Base-by-base conservation (phyloP, 306 rosid genomes). In the Vicia villosa region DNA sequence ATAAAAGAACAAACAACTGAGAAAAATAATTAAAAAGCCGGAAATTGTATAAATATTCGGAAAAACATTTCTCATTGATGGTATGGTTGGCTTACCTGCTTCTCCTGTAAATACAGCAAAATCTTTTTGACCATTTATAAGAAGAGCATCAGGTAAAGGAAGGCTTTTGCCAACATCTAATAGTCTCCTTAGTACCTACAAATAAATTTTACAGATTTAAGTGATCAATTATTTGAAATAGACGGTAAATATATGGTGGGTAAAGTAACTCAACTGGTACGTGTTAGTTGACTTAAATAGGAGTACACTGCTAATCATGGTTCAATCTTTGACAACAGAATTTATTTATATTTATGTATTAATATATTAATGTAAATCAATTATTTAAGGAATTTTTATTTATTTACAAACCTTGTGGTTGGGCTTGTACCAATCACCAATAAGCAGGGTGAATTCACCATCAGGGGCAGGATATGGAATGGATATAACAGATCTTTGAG, bases 401-500 rank as follows among this genome's bases (percentile, higher is more conserved):
- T n/a, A n/a, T 17, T 10, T 19, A 46, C 77, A n/a, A 62, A 85
- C 96, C 89, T 81, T 76, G 64, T 86, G 94, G 75, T 45, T 54
- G 13, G 80, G 63, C 24, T 85, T 85, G 89, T 58, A 88, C 96
- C 96, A 93, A 68, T 90, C 96, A 10, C 90, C 77, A 54, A 90
- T 52, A 45, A 93, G 91, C 6, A 93, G 73, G 63, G 95, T 91
- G 69, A 86, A 77, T 63, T 93, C 97, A 13, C 47, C 88, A 3
- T 30, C 56, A 0, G 97, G 90, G 9, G 66, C 59, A 20, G 83
- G 84, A 63, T 93, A 93, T 5, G 97, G 98, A 69, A 83, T 80
- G 12, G 83, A 0, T 4, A 93, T 93, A 32, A 88, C 84, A 17
- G 85, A 85, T 30, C 98, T 84, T 0, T 86, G 86, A 9, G 74